Base-by-base conservation (phyloP, 2,329 filamentous ascomycete species). In the Verticillium dahliae region DNA sequence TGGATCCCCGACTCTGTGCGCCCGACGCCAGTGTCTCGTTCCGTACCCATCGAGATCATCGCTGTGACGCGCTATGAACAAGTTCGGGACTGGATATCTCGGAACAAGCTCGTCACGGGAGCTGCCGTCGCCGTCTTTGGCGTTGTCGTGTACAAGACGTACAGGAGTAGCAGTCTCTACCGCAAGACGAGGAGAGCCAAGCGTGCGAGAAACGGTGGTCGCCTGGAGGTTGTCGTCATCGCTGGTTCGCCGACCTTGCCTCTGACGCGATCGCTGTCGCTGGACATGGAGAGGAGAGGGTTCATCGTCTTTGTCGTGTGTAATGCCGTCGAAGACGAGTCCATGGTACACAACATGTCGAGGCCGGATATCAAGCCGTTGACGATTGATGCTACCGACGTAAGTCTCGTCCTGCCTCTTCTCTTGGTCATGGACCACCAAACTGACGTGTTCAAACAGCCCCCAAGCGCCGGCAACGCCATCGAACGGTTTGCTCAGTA, bases 281-380 rank as follows among this genome's bases (percentile, higher is more conserved):
- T 93, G 57, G 95, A 99, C 71, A 80, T 99, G 67, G 95, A 98
- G 76, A 83, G 92, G 63, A 86, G 92, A 66, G 95, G 95, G 4
- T 98, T 96, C 73, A 90, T 98, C 63, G 91, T 98, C 61, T 99
- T 92, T 73, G 82, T 99, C 63, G 90, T 96, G 1, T 94, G 92
- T 69, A 89, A 87, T 65, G 91, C 87, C n/a, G 78, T 87, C 62
- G 91, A 97, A 69, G 94, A 98, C 67, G 92, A 98, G 73, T 81
- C 88, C 39, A 78, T 90, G 65, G 87, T 98, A 14, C 85, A 91
- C 63, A 84, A 85, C 63, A 85, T 96, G 73, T 84, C 87, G n/a
- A 83, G 92, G 64, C 81, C 87, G 6, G 95, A 98, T 71, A 89
- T 98, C 66, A 85, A 90, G 65, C 87, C 94, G 7, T 77, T 99